Evolutionary conservation across 108 stramenopile species (phyloP).

Genomic region (Nitzschia putrida): DNA sequence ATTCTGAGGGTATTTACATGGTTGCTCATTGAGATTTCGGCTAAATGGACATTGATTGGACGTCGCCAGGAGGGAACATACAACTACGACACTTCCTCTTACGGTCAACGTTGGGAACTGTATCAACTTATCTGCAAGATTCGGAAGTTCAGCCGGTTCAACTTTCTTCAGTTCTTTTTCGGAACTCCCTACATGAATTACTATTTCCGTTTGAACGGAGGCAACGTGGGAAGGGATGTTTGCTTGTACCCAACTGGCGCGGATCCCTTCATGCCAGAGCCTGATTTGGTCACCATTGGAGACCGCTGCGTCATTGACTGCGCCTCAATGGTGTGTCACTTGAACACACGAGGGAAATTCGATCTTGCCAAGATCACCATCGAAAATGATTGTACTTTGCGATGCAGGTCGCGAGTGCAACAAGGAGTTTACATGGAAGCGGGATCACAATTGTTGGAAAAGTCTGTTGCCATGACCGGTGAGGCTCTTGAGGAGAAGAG

Average conservation of each 20-base stretch:
- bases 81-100: constrained; percentile 47
- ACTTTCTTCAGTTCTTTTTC: constrained; percentile 32
- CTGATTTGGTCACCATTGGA: constrained; percentile 52
- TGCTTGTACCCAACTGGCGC: constrained; percentile 56
- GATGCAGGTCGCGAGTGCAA: constrained; percentile 41
- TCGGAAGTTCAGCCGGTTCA: constrained; percentile 23
- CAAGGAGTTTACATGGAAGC: constrained; percentile 51
- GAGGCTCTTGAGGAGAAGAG: constrained; percentile 49
- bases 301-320: constrained; percentile 47
- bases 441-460: constrained; percentile 48
- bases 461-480: constrained; percentile 55
- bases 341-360: constrained; percentile 67
- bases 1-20: constrained; percentile 19
- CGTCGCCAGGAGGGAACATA: constrained; percentile 40
- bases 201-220: constrained; percentile 39
- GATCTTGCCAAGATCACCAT: constrained; percentile 36
- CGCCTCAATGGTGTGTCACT: constrained; percentile 50
- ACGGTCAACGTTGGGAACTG: constrained; percentile 52
- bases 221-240: constrained; percentile 39
- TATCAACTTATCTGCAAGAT: constrained; percentile 42
- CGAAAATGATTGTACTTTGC: constrained; percentile 34
- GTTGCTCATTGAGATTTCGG: constrained; percentile 42
- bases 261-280: constrained; percentile 65
- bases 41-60: constrained; percentile 56
- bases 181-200: constrained; percentile 39